Percentiles rank a stretch among this genome's conserved stretches.
phyloP scores from a whole-genome alignment of 78 protist genomes.

The Tieghemostelium lacteum region DNA sequence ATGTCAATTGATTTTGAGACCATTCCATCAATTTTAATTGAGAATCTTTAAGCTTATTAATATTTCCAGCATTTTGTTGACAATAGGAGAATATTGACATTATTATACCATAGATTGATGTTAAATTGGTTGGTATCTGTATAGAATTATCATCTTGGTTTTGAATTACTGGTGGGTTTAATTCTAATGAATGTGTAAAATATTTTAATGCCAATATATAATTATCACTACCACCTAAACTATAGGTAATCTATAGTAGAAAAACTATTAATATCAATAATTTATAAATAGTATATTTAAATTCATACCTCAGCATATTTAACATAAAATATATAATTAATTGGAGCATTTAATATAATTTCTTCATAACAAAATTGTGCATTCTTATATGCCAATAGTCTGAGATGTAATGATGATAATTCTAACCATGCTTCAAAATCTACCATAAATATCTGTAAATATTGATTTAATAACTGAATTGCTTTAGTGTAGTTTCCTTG shows the following conservation, averaged over 20 bases:
- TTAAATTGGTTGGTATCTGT: conserved; percentile 46
- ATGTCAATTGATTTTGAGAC: conserved; percentile 26
- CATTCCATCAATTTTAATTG: conserved; percentile 57
- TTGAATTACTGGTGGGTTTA: conserved; percentile 26
- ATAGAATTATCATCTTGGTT: not conserved
- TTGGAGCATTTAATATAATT: conserved; percentile 47
- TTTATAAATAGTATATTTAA: not conserved
- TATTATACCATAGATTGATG: conserved; percentile 56
- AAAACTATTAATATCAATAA: not conserved
- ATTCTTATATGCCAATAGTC: not conserved
- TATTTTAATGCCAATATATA: conserved; percentile 53
- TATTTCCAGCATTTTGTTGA: not conserved
- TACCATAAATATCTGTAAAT: conserved; percentile 45
- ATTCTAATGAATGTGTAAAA: conserved; percentile 59
- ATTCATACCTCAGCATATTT: conserved; percentile 73
- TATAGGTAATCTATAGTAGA: conserved; percentile 12
- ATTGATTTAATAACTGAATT: conserved; percentile 33
- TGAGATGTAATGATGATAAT: conserved; percentile 27
- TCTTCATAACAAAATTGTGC: conserved; percentile 64
- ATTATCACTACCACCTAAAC: conserved; percentile 59
- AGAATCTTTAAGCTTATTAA: not conserved
- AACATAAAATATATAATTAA: conserved; percentile 34
- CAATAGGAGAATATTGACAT: conserved; percentile 58
- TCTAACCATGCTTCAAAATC: conserved; percentile 75
- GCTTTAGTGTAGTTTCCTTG: conserved; percentile 25